A percentile compares a stretch with the other conserved stretches of the same genome.
These are phyloP conservation scores for Sporothrix mexicana DNA, from an alignment of 2,329 filamentous ascomycete genomes.

Conservation along the genomic window DNA sequence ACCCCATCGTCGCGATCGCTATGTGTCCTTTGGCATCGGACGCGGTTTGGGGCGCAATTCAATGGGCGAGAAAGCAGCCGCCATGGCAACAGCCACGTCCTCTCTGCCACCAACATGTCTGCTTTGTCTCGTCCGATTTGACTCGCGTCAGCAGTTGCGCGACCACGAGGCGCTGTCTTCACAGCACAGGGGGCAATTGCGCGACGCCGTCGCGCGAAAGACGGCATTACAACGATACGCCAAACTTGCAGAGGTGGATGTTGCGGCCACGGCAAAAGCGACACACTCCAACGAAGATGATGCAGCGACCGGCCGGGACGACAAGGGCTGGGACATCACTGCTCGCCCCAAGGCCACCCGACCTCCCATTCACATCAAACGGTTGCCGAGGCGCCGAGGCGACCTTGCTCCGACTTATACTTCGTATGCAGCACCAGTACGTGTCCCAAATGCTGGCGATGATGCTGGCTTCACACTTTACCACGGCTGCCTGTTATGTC, in stretches of 20 bases:
- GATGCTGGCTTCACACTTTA: conserved; percentile 50
- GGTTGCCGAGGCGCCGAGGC: conserved; percentile 41
- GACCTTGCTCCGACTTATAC: conserved; percentile 51
- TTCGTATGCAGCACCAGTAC: conserved; percentile 56
- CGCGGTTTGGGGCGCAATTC: conserved; percentile 39
- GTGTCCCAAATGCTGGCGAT: neutral
- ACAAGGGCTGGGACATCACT: conserved; percentile 40
- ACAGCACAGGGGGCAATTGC: conserved; percentile 39
- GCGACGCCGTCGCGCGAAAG: conserved; percentile 32
- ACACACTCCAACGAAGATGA: neutral
- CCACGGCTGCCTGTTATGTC: conserved; percentile 50
- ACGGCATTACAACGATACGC: conserved; percentile 34
- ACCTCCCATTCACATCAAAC: conserved; percentile 36
- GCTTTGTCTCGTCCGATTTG: conserved; percentile 65
- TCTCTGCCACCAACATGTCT: conserved; percentile 51
- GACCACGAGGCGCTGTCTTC: conserved; percentile 41
- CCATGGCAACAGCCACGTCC: neutral
- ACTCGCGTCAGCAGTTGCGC: conserved; percentile 48
- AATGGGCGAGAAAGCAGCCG: neutral
- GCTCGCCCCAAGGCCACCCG: neutral
- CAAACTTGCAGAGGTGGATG: conserved; percentile 19
- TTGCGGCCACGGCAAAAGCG: neutral
- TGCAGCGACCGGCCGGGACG: neutral
- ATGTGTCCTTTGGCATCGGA: conserved; percentile 65
- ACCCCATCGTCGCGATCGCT: conserved; percentile 46